Evolutionary conservation across 192 early-diverging fungal genomes (phyloP).

Genomic region (Coemansia aciculifera): DNA sequence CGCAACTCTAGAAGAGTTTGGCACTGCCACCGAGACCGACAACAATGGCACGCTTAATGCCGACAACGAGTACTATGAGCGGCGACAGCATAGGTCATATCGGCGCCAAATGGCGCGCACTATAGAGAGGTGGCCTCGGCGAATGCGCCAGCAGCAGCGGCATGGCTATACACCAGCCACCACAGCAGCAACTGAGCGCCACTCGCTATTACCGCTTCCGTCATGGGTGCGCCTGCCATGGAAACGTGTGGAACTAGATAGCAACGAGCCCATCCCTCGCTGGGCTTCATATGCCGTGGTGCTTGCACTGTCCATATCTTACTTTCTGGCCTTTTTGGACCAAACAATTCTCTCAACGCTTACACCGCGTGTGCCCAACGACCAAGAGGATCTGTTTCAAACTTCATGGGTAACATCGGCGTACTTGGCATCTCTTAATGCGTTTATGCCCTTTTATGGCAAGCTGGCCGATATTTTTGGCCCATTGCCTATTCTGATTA

Average conservation of each 20-base stretch:
- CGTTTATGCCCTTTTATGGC: conserved; percentile 68
- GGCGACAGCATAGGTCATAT: conserved; percentile 5
- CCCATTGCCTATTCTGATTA: conserved; percentile 40
- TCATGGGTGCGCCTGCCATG: conserved; percentile 43
- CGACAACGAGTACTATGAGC: conserved; percentile 12
- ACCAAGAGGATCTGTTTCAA: conserved; percentile 59
- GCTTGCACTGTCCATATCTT: conserved; percentile 41
- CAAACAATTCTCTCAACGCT: conserved; percentile 71
- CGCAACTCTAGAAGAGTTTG: not conserved
- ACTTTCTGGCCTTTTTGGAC: conserved; percentile 68
- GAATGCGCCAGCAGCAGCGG: not conserved
- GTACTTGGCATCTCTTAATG: conserved; percentile 58
- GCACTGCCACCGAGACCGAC: not conserved
- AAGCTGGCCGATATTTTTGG: conserved; percentile 76
- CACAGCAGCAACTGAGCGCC: not conserved
- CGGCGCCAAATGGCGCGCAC: conserved; percentile 10
- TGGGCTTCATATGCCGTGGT: conserved; percentile 42
- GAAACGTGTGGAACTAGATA: conserved; percentile 41
- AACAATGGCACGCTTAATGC: conserved; percentile 10
- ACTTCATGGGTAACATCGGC: conserved; percentile 68
- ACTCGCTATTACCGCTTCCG: conserved; percentile 10
- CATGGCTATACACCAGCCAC: not conserved
- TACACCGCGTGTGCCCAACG: conserved; percentile 59
- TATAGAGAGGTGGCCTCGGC: conserved; percentile 10
- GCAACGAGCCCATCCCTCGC: conserved; percentile 33